Evolutionary conservation across 2,329 filamentous ascomycete genomes (phyloP).

Genomic region (Neodidymelliopsis sp.): DNA sequence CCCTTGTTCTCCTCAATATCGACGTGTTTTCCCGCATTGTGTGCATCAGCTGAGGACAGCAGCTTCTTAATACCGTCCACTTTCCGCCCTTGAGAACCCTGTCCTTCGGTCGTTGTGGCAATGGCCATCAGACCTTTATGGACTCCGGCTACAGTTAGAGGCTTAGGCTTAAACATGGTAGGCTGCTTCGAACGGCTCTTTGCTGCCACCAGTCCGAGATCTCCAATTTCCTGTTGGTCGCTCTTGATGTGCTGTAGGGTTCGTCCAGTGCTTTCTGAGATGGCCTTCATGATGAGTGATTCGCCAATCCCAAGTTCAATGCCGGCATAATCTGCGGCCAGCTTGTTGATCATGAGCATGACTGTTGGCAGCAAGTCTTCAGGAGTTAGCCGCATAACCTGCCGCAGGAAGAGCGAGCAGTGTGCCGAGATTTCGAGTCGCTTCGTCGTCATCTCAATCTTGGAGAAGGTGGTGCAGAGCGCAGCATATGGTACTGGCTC

Average conservation of each 20-base stretch:
- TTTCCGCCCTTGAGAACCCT: constrained; percentile 88
- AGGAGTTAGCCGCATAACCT: constrained; percentile 91
- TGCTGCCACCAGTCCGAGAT: constrained; percentile 90
- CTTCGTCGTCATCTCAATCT: constrained; percentile 94
- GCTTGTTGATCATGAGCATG: constrained; percentile 96
- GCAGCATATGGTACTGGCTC: constrained; percentile 93
- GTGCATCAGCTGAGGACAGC: constrained; percentile 85
- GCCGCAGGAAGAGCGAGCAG: constrained; percentile 87
- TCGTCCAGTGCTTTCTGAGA: constrained; percentile 91
- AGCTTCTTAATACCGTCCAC: constrained; percentile 96
- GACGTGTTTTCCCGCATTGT: constrained; percentile 67
- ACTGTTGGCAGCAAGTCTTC: constrained; percentile 87
- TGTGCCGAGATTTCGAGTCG: constrained; percentile 86
- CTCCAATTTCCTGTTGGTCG: constrained; percentile 95
- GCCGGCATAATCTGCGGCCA: constrained; percentile 94
- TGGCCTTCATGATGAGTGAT: constrained; percentile 98
- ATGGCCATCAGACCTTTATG: constrained; percentile 88
- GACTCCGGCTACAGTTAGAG: constrained; percentile 84
- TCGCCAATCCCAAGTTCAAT: constrained; percentile 99
- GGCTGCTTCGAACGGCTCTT: constrained; percentile 95
- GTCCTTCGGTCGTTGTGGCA: constrained; percentile 82
- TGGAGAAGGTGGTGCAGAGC: constrained; percentile 90
- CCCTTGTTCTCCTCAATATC: constrained; percentile 94
- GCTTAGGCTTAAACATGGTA: constrained; percentile 98
- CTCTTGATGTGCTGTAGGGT: constrained; percentile 89